Conservation (phyloP, 495 filamentous ascomycete species). For the Massariosphaeria phaeospora region DNA sequence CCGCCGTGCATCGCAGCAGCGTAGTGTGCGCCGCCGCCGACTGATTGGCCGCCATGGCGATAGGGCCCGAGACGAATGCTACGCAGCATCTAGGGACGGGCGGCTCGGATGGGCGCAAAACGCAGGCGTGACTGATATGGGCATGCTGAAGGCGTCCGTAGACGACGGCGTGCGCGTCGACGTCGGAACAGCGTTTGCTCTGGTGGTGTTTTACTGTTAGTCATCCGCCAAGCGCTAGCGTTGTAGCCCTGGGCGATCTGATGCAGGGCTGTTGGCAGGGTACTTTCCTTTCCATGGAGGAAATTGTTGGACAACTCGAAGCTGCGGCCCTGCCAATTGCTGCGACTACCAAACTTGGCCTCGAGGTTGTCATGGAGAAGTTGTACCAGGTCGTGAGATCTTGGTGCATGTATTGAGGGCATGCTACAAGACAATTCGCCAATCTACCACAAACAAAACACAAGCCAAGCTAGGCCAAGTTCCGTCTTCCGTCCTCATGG, state of each 20-base stretch:
- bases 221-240: background rate
- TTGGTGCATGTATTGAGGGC: background rate
- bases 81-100: background rate
- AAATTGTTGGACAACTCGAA: constrained; percentile 1
- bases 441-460: background rate
- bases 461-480: no score
- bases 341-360: background rate
- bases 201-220: background rate
- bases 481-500: constrained; percentile 3
- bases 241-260: background rate
- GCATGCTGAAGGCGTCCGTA: background rate
- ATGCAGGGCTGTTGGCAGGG: background rate
- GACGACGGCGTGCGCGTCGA: background rate
- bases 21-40: constrained; percentile 3
- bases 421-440: background rate
- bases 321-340: background rate
- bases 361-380: background rate
- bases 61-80: constrained; percentile 11
- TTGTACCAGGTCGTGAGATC: background rate
- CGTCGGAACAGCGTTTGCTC: background rate
- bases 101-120: background rate
- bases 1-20: constrained; percentile 19
- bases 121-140: background rate
- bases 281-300: background rate
- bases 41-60: constrained; percentile 13